Evolutionary conservation across 176 grass and related monocot species (phyloP), one percentile per base, ranked within the genome.

Genomic region (Rhipidocladum racemiflorum): DNA sequence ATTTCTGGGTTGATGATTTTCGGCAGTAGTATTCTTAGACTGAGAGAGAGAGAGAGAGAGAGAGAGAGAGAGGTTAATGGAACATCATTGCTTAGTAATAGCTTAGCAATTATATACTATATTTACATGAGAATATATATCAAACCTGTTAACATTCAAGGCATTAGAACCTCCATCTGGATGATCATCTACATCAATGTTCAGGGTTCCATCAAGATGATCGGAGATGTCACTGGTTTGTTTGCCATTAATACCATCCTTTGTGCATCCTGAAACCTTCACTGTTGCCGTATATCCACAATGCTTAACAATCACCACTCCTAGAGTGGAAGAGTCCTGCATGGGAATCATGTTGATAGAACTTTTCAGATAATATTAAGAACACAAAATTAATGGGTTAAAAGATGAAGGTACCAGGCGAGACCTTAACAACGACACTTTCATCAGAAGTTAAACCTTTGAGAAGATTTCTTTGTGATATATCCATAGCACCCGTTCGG

Each of bases 381-480:
- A 57, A 23, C 9, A 45, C 16, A 65, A 39, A 35, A 54, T 79
- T 65, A 62, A 21, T 17, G 42, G 18, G 30, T 15, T 15, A 77
- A 64, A 70, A 21, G 55, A 73, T 51, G 27, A 77, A 71, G 56
- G 82, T 23, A n/a, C 14, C 40, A 76, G 46, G 28, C 4, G 60
- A 70, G 83, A 99, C 96, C 90, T 95, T 95, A 80, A 88, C 83
- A 60, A 86, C 61, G 9, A 90, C 87, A 56, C 60, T 91, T 79
- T 99, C 96, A 85, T 99, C 93, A 74, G 91, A 92, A 44, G 93
- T 93, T 74, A 99, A 91, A 64, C 96, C 96, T 88, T 99, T 99
- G 10, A 99, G 84, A 89, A 99, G 86, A 87, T 99, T 99, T 68
- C 83, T 95, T 87, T 83, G 83, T 48, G 96, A 73, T 56, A 90